These are phyloP conservation scores for Endoconidiophora laricicola DNA, from an alignment of 2,329 filamentous ascomycete genomes.

Conservation along the genomic window DNA sequence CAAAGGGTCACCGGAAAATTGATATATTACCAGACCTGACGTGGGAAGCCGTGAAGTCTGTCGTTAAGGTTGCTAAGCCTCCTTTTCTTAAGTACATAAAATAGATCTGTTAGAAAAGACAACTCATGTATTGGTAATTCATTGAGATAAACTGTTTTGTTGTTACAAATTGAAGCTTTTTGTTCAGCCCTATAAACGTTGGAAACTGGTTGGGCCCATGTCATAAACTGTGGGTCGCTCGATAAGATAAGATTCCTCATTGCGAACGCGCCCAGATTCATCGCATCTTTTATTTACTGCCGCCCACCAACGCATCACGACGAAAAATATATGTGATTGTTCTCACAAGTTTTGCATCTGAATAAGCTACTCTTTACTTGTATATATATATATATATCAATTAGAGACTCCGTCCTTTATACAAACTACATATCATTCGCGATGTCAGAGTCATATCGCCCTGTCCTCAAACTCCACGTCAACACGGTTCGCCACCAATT, in stretches of 20 bases:
- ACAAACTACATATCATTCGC: neutral
- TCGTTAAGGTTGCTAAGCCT: constrained; percentile 7
- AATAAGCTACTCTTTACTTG: neutral
- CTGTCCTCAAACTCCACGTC: constrained; percentile 17
- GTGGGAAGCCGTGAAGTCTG: constrained; percentile 10
- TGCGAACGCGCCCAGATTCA: constrained; percentile 7
- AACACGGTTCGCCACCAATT: constrained; percentile 8
- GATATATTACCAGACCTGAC: constrained; percentile 6
- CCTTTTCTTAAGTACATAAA: constrained; percentile 9
- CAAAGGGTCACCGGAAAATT: constrained; percentile 9
- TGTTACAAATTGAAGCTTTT: too few species aligned
- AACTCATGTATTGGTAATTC: too few species aligned
- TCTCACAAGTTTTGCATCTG: neutral
- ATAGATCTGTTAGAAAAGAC: neutral
- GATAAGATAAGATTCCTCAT: constrained; percentile 9
- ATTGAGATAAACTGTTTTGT: too few species aligned
- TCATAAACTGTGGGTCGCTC: constrained; percentile 3
- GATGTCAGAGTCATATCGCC: constrained; percentile 14
- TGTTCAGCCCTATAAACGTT: too few species aligned
- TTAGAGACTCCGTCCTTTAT: neutral
- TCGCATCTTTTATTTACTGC: neutral
- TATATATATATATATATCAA: neutral
- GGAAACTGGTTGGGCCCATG: too few species aligned
- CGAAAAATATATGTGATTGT: too few species aligned
- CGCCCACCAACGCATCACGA: neutral